These are phyloP conservation scores for Aquanectria penicillioides DNA, from an alignment of 2,329 filamentous ascomycete genomes.

Conservation along the genomic window DNA sequence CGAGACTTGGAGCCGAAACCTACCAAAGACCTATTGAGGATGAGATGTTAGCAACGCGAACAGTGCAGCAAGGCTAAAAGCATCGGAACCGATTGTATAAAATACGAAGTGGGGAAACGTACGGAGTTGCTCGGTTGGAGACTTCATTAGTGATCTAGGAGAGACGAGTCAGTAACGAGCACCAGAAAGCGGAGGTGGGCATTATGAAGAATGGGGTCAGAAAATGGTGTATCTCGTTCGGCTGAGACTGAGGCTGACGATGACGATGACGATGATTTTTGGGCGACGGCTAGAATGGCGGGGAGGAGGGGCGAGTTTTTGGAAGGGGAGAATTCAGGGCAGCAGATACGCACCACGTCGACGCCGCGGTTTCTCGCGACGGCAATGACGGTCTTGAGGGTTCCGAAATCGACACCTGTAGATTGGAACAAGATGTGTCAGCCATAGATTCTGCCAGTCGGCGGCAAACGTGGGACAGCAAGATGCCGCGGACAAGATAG, in stretches of 20 bases:
- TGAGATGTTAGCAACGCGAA: conserved; percentile 35
- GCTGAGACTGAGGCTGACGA: background rate
- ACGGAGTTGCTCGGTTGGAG: conserved; percentile 97
- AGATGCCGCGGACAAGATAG: conserved; percentile 10
- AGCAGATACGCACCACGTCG: conserved; percentile 83
- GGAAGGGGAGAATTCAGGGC: conserved; percentile 1
- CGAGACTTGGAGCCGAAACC: conserved; percentile 94
- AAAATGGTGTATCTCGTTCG: no score
- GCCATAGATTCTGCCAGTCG: conserved; percentile 9
- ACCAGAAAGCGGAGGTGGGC: background rate
- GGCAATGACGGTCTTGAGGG: conserved; percentile 95
- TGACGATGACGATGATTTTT: background rate
- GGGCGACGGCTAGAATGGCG: conserved; percentile 18
- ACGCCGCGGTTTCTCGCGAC: conserved; percentile 98
- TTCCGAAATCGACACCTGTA: conserved; percentile 92
- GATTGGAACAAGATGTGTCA: conserved; percentile 29
- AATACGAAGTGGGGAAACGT: no score
- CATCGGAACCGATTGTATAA: no score
- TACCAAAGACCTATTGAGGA: conserved; percentile 78
- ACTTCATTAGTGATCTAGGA: conserved; percentile 96
- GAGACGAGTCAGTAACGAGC: background rate
- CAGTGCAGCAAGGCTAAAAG: conserved; percentile 13
- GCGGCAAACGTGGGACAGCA: background rate
- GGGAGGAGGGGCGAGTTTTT: conserved; percentile 10
- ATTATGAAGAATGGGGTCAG: no score